A percentile compares a stretch with the other conserved stretches of the same genome.
phyloP scores from a whole-genome alignment of 345 rosid genomes.

The Citrus sp. region DNA sequence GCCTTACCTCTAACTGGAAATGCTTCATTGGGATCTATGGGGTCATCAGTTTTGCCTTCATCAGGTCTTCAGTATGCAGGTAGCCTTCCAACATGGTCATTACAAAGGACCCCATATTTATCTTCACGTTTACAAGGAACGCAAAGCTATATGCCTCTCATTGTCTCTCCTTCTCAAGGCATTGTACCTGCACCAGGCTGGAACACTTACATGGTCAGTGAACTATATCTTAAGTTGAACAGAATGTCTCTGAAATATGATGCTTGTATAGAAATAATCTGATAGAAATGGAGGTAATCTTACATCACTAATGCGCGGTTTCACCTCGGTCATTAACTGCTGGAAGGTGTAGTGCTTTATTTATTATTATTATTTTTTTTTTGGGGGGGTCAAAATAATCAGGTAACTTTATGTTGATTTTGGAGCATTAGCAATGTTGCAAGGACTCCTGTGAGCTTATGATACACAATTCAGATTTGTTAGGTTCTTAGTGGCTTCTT shows the following conservation, averaged over 20 bases:
- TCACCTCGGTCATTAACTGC: neutral
- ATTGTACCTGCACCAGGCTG: constrained; percentile 57
- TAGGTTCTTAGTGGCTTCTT: neutral
- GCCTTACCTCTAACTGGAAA: constrained; percentile 35
- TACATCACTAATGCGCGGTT: neutral
- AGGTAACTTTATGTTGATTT: neutral
- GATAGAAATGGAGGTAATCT: neutral
- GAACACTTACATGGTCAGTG: constrained; percentile 65
- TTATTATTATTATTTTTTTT: no score
- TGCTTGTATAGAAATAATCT: neutral
- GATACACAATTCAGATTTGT: neutral
- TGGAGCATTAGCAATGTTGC: neutral
- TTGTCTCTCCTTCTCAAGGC: constrained; percentile 60
- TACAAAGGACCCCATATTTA: constrained; percentile 50
- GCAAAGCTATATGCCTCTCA: constrained; percentile 52
- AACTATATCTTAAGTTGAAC: constrained; percentile 6
- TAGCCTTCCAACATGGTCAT: constrained; percentile 53
- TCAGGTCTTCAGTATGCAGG: constrained; percentile 54
- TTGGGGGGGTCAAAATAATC: neutral
- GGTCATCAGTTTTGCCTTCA: constrained; percentile 43
- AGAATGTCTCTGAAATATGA: constrained; percentile 3
- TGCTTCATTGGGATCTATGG: constrained; percentile 34
- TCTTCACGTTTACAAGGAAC: constrained; percentile 45
- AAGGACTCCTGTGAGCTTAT: neutral
- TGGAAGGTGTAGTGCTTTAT: no score